Conservation (phyloP, 805 yeast genomes). For the Diddensiella caesifluorescens region DNA sequence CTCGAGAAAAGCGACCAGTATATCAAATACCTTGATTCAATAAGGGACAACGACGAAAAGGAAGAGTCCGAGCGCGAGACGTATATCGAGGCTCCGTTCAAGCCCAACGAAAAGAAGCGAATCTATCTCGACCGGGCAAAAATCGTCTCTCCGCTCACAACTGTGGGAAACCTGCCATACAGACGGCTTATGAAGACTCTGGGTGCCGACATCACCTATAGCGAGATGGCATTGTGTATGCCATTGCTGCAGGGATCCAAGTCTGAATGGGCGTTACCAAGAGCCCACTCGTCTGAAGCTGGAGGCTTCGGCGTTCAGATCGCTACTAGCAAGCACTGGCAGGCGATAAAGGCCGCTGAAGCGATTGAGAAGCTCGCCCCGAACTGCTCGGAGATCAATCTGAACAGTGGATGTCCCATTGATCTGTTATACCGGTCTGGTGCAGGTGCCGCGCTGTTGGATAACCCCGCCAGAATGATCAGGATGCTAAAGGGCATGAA, state of each 20-base stretch:
- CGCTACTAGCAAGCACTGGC: conserved; percentile 89
- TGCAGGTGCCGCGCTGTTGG: conserved; percentile 90
- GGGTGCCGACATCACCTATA: conserved; percentile 90
- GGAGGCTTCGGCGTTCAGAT: conserved; percentile 93
- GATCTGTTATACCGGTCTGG: conserved; percentile 92
- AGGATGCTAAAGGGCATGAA: conserved; percentile 85
- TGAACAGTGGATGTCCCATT: conserved; percentile 97
- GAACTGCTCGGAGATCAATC: conserved; percentile 72
- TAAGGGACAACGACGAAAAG: conserved; percentile 11
- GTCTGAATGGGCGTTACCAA: conserved; percentile 96
- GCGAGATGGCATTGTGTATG: conserved; percentile 88
- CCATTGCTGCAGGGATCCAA: conserved; percentile 87
- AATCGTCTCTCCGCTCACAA: conserved; percentile 91
- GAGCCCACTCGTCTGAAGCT: conserved; percentile 74
- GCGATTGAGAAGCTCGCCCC: conserved; percentile 54
- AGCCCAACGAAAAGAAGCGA: conserved; percentile 72
- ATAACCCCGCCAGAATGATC: conserved; percentile 74
- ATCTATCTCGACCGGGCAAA: conserved; percentile 67
- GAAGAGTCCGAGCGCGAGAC: conserved; percentile 34
- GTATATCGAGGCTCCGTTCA: conserved; percentile 75
- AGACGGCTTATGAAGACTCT: conserved; percentile 84
- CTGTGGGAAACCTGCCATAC: conserved; percentile 95
- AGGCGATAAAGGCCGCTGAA: conserved; percentile 90
- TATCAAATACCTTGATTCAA: conserved; percentile 54
- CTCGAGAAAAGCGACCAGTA: conserved; percentile 54